Evolutionary conservation across 2,329 filamentous ascomycete genomes (phyloP).

Genomic region (Zasmidium angulare): DNA sequence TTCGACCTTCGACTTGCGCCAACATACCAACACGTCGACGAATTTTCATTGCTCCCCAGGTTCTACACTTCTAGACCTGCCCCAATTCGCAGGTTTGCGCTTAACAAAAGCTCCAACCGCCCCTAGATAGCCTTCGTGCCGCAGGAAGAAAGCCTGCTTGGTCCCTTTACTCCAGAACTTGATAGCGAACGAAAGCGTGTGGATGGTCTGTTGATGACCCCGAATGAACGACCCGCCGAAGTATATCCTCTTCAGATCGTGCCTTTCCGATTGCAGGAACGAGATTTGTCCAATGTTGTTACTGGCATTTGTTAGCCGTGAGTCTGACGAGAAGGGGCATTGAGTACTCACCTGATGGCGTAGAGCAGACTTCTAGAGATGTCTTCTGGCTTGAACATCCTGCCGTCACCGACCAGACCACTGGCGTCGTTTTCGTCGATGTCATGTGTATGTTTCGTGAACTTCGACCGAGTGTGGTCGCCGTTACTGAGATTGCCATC

Average conservation of each 20-base stretch:
- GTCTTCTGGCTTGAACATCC: constrained; percentile 74
- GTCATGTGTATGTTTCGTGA: constrained; percentile 21
- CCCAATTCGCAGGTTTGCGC: constrained; percentile 88
- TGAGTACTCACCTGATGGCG: constrained; percentile 64
- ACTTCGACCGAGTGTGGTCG: constrained; percentile 40
- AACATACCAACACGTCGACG: no score
- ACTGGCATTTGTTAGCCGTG: constrained; percentile 47
- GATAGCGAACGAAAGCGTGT: constrained; percentile 94
- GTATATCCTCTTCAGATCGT: constrained; percentile 88
- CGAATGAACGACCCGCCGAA: constrained; percentile 97
- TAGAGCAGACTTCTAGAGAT: constrained; percentile 90
- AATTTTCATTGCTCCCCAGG: neutral
- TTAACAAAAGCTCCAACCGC: constrained; percentile 93
- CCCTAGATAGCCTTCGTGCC: constrained; percentile 94
- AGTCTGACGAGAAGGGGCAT: neutral
- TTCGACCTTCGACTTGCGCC: no score
- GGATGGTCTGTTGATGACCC: constrained; percentile 95
- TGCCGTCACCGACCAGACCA: constrained; percentile 38
- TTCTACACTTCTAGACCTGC: constrained; percentile 24
- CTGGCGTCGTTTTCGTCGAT: constrained; percentile 34
- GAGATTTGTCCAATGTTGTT: constrained; percentile 99
- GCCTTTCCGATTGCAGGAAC: constrained; percentile 94
- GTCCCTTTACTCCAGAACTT: constrained; percentile 94
- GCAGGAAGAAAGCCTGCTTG: constrained; percentile 93
- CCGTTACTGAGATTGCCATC: constrained; percentile 62